Evolutionary conservation across 2,329 filamentous ascomycete genomes (phyloP), one percentile per base, ranked within the genome.

Genomic region (Fusarium sp.): DNA sequence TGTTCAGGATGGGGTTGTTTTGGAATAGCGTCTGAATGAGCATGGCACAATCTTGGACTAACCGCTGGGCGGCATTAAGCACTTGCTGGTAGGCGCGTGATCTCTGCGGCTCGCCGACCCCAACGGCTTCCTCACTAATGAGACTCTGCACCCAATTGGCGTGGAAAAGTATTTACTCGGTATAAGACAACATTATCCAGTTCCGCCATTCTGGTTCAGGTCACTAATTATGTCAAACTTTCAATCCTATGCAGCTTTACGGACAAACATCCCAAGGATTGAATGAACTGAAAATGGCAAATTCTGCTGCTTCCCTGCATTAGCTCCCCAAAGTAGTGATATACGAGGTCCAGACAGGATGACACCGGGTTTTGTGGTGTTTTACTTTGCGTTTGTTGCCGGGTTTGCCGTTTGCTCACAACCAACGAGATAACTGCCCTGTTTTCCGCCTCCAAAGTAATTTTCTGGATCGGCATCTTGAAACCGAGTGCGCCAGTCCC

Each of bases 401-500:
- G 42, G 41, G 6, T 20, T 27, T 24, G 42, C 48, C 63, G 58
- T 66, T 66, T 41, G 30, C 48, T 41, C 20, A 42, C 34, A 46
- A 13, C 32, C 32, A 20, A 25, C 22, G 11, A 24, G 13, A 25
- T n/a, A 8, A 20, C 13, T 34, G 20, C 18, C 8, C 37, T 32
- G 18, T 32, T 14, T 40, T 16, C 4, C 30, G 16, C 20, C 18
- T 11, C 29, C 20, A 27, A 13, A 37, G 45, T 37, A 41, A 42
- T 54, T 45, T 61, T 61, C 37, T 7, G 20, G n/a, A 51, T 66
- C 54, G 48, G 63, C 63, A 66, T 27, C 9, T 13, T 6, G n/a
- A 27, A 18, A 6, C 25, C 40, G 49, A 47, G 13, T 42, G 37
- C 29, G 30, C 25, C 37, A 25, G 34, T 22, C 11, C 34, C 34